phyloP scores from a whole-genome alignment of 1,284 basidiomycete genomes.

The Ceratorhiza oryzae-sativae region DNA sequence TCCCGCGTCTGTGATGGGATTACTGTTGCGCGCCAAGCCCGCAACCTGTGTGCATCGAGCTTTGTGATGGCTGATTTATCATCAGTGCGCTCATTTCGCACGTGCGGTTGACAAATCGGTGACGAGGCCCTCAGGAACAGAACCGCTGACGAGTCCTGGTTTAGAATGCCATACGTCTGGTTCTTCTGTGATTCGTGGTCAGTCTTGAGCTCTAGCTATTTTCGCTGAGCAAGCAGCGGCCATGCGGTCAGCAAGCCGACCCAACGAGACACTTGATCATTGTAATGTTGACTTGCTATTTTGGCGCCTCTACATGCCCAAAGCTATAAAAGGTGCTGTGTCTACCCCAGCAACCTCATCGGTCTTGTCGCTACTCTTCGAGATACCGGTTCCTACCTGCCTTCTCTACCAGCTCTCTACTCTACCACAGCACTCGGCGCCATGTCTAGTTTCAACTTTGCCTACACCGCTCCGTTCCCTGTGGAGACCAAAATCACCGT shows the following conservation, averaged over 20 bases:
- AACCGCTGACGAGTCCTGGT: too few relatives aligned
- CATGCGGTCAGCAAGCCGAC: too few relatives aligned
- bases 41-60: neutral
- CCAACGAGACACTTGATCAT: too few relatives aligned
- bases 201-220: too few relatives aligned
- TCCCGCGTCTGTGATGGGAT: neutral
- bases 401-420: neutral
- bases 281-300: too few relatives aligned
- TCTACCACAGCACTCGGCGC: neutral
- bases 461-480: slow-evolving; percentile 32
- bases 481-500: slow-evolving; percentile 25
- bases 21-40: neutral
- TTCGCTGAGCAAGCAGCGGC: too few relatives aligned
- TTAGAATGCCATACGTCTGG: too few relatives aligned
- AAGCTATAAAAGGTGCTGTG: neutral
- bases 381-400: neutral
- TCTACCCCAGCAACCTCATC: neutral
- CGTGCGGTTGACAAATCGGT: too few relatives aligned
- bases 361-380: neutral
- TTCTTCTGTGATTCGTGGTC: too few relatives aligned
- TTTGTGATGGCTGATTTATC: neutral
- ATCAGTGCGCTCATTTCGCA: neutral
- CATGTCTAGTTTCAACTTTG: slow-evolving; percentile 32
- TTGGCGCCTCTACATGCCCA: too few relatives aligned
- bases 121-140: too few relatives aligned